Base-by-base conservation (phyloP, 441 rosid genomes). In the Capsella rubella region DNA sequence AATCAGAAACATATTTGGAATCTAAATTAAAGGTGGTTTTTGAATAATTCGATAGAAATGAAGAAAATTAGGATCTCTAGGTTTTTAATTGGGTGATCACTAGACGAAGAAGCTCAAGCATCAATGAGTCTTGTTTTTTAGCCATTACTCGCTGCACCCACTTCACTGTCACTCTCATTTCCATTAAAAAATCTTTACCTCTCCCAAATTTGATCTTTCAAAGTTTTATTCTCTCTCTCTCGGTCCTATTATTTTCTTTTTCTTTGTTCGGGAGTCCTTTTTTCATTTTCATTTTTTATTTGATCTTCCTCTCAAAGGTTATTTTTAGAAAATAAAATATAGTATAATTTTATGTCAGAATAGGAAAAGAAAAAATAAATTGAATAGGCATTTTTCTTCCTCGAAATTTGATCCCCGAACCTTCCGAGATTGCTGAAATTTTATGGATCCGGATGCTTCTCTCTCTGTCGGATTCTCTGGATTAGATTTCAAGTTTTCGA, bases 131-230 rank as follows among this genome's bases (percentile, higher is more conserved):
- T 69, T 81, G 72, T 78, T 78, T 78, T 86, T 85, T 80, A 77
- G 89, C 85, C 85, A 87, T 82, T 84, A 80, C 89, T 87, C 83
- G 60, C 81, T 81, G 81, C 73, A 76, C 75, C 68, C 80, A 80
- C 78, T 78, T 76, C 81, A 81, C 72, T 88, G 91, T 83, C 89
- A 79, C 75, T 71, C 76, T 75, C 69, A 32, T 15, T 57, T 47
- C 37, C 37, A 6, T 11, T 32, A 13, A 8, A 10, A 8, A 9
- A 18, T 51, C n/a, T 73, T 21, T 65, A 32, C 61, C 45, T 51
- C 31, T 60, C 57, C 57, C 25, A 9, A 28, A 2, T 60, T 35
- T 25, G 8, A 18, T 69, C n/a, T 47, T 47, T 9, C 21, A 4
- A 3, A 6, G 53, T 9, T 46, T 21, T 46, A 16, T 47, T 49